Evolutionary conservation across 2,329 filamentous ascomycete genomes (phyloP), one percentile per base, ranked within the genome.

Genomic region (Exophiala alcalophila): DNA sequence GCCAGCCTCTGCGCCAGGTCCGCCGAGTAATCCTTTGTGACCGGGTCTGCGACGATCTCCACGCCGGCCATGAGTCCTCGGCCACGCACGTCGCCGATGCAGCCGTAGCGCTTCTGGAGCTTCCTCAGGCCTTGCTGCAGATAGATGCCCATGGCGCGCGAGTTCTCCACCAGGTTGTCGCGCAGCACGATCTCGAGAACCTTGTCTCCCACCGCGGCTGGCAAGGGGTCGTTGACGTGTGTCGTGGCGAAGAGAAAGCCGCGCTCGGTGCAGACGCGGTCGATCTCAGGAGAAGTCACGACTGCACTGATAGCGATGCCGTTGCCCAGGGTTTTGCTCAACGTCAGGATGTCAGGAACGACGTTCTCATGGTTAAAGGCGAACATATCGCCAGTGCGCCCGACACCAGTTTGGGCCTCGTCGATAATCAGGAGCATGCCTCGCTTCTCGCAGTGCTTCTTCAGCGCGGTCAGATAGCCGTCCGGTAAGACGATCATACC

Each of bases 271-370:
- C 70, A 73, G 2, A 66, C 65, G 3, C 61, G 58, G 26, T 72
- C 76, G 31, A 83, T 77, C 19, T 70, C 65, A 3, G 68, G 64
- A 26, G 69, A 76, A 0, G 78, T 80, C 2, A 76, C 65, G 1
- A 83, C 75, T 0, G 78, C 72, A 34, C 70, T 72, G 3, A 82
- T 63, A 1, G 80, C 78, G 0, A 83, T 61, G 0, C 79, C 78
- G 53, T 77, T 77, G 0, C 78, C 78, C 0, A 81, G 65, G 0
- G 77, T 81, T 59, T 82, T 82, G 49, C 72, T 77, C 5, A 83
- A 61, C 0, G 74, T 75, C 4, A 81, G 61, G 25, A 84, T 80
- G 54, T 84, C 67, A 4, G 76, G 69, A 11, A 77, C 64, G 11
- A 76, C 65, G 19, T 61, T 71, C 24, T 78, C 73, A 34, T 78